Evolutionary conservation across 2,329 filamentous ascomycete species (phyloP).

Genomic region (Pseudonectria foliicola): DNA sequence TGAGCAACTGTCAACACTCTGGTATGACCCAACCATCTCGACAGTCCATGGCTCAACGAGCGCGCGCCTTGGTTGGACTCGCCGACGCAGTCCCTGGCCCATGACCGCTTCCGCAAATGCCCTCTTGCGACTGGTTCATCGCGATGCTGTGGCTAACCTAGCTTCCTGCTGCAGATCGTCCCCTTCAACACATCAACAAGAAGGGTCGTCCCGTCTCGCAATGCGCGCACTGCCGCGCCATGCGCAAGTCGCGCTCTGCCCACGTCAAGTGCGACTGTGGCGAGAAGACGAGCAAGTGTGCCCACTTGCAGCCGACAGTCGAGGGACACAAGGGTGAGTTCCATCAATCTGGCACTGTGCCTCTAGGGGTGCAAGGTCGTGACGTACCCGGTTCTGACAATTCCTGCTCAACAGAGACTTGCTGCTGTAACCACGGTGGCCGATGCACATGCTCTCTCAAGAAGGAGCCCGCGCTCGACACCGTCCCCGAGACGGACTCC

Average conservation of each 20-base stretch:
- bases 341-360: conserved; percentile 6
- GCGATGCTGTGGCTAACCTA: conserved; percentile 17
- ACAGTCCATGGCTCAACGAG: conserved; percentile 4
- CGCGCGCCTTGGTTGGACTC: neutral
- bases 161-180: conserved; percentile 59
- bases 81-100: neutral
- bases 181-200: conserved; percentile 90
- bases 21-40: conserved; percentile 53
- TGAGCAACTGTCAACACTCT: conserved; percentile 95
- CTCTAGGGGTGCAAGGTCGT: conserved; percentile 1
- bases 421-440: conserved; percentile 63
- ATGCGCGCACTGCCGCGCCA: conserved; percentile 91
- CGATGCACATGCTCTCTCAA: conserved; percentile 59
- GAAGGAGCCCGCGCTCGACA: conserved; percentile 53
- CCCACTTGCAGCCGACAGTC: conserved; percentile 49
- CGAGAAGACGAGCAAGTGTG: conserved; percentile 74
- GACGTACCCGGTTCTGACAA: conserved; percentile 9
- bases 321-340: conserved; percentile 54
- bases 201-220: conserved; percentile 96
- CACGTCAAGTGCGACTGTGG: conserved; percentile 97
- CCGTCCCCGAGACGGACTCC: conserved; percentile 58
- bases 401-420: conserved; percentile 44
- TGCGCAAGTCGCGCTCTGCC: conserved; percentile 91
- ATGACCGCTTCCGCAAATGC: neutral
- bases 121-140: neutral